Conservation (phyloP, 345 rosid genomes). For the Sisymbrium irio region DNA sequence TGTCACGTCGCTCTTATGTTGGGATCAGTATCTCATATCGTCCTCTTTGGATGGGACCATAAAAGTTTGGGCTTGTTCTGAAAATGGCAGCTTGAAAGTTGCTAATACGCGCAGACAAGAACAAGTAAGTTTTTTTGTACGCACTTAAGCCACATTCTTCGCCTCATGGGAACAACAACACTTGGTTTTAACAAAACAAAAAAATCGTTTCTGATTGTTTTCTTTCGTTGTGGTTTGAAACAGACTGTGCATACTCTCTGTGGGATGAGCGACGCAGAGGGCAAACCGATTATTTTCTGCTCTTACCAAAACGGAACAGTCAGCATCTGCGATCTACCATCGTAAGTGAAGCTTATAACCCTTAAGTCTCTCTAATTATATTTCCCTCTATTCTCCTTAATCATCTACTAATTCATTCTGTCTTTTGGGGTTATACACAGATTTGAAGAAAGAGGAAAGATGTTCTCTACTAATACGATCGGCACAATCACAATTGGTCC, state of each 20-base stretch:
- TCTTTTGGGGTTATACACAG: neutral
- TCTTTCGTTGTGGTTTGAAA: neutral
- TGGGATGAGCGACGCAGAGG: slow-evolving; percentile 42
- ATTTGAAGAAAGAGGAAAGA: slow-evolving; percentile 47
- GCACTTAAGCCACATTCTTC: neutral
- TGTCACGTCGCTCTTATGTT: slow-evolving; percentile 59
- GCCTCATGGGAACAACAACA: neutral
- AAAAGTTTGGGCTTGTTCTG: slow-evolving; percentile 46
- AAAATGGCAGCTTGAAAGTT: slow-evolving; percentile 36
- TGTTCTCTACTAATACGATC: slow-evolving; percentile 40
- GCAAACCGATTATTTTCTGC: slow-evolving; percentile 46
- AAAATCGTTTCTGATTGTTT: neutral
- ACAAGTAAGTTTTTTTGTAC: slow-evolving; percentile 18
- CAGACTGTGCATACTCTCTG: slow-evolving; percentile 44
- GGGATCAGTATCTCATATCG: slow-evolving; percentile 52
- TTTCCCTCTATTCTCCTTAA: neutral
- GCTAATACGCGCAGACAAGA: slow-evolving; percentile 31
- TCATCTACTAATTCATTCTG: neutral
- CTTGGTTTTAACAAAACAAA: neutral
- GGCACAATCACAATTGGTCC: slow-evolving; percentile 41
- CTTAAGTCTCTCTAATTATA: neutral
- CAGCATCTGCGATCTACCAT: slow-evolving; percentile 44
- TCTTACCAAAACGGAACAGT: slow-evolving; percentile 42
- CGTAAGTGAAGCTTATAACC: slow-evolving; percentile 31
- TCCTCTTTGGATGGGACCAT: slow-evolving; percentile 55